phyloP scores from a whole-genome alignment of 2,329 filamentous ascomycete genomes.

The Ilyonectria robusta region DNA sequence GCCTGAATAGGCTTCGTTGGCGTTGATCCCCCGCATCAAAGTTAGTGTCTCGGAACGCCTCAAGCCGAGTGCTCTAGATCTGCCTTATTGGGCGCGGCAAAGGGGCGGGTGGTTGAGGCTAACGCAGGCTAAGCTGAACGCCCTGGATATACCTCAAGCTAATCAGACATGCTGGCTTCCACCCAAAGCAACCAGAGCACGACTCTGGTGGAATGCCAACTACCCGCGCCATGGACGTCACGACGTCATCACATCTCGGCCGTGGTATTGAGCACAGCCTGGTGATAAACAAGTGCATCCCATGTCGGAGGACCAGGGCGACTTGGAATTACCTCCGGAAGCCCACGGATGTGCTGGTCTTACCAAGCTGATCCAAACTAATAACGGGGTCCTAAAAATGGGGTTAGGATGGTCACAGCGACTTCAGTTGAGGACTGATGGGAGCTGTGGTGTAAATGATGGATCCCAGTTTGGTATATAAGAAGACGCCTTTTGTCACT shows the following conservation, averaged over 20 bases:
- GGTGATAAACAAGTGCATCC: neutral
- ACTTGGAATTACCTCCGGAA: neutral
- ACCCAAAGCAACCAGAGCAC: neutral
- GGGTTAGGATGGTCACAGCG: neutral
- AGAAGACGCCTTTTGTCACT: neutral
- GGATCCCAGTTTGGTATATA: neutral
- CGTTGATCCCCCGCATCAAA: constrained; percentile 6
- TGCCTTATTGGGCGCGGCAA: constrained; percentile 8
- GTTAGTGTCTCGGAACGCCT: constrained; percentile 15
- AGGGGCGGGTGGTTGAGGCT: constrained; percentile 13
- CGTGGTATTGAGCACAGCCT: neutral
- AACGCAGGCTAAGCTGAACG: neutral
- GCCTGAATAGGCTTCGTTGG: neutral
- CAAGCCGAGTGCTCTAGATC: constrained; percentile 2
- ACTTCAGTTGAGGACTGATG: neutral
- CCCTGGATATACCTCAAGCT: constrained; percentile 10
- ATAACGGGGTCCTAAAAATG: neutral
- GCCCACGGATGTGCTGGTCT: neutral
- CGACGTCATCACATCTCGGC: constrained; percentile 1
- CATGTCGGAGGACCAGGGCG: neutral
- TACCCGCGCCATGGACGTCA: constrained; percentile 8
- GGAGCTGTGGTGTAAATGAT: neutral
- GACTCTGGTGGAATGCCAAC: constrained; percentile 1
- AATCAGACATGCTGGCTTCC: constrained; percentile 8
- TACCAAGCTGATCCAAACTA: constrained; percentile 5